Conservation (phyloP, 331 rosid genomes). For the Prunus yedoensis region DNA sequence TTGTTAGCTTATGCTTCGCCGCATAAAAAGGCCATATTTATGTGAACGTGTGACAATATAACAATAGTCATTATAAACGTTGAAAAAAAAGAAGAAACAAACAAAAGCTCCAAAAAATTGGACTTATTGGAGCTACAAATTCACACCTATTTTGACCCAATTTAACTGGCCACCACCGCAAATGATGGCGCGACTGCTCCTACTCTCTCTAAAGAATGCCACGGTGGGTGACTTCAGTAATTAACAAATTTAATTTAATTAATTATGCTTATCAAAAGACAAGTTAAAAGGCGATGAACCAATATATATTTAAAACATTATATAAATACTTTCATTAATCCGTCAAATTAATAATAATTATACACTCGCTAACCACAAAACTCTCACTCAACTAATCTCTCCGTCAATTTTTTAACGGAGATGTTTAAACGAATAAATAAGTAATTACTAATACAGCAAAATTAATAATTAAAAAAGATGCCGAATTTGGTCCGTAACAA, state of each 20-base stretch:
- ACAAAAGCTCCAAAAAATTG: not conserved
- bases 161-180: slow-evolving; percentile 3
- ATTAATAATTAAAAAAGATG: slow-evolving; percentile 8
- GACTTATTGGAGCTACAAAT: not conserved
- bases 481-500: slow-evolving; percentile 34
- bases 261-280: too few species aligned
- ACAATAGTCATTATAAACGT: not conserved
- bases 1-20: too few species aligned
- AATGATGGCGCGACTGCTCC: not conserved
- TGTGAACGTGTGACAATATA: not conserved
- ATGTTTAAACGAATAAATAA: slow-evolving; percentile 3
- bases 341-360: slow-evolving; percentile 10
- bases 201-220: not conserved
- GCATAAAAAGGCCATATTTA: not conserved
- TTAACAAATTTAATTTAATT: not conserved
- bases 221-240: not conserved
- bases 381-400: slow-evolving; percentile 29
- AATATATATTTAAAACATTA: not conserved
- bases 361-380: slow-evolving; percentile 13
- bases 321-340: not conserved
- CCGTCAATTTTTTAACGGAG: slow-evolving; percentile 35
- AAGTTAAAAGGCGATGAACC: too few species aligned
- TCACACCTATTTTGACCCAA: not conserved
- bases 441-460: slow-evolving; percentile 7
- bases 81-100: not conserved